Evolutionary conservation across 495 filamentous ascomycete species (phyloP), one percentile per base, ranked within the genome.

Genomic region (Aspergillus campestris): DNA sequence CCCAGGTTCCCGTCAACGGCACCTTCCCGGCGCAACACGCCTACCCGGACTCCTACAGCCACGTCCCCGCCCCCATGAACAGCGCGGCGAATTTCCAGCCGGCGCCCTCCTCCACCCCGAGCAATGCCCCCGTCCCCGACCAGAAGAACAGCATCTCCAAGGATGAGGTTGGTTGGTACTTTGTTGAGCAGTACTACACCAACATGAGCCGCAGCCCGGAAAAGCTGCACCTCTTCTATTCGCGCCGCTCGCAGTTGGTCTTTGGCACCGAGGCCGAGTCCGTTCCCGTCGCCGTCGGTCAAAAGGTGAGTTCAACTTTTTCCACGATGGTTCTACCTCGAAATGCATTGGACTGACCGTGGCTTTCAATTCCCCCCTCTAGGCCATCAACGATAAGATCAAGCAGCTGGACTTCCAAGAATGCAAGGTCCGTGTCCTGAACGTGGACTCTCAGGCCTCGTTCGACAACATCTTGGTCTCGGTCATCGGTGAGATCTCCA

Each of bases 101-200:
- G 35, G 61, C 63, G 14, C 71, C 71, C 55, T 64, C 62, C 42
- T 64, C 64, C 36, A 73, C 68, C 32, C 62, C 71, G 27, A 63
- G 66, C 33, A 68, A 69, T 50, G 63, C 55, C 38, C 60, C 69
- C 27, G 58, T 59, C 29, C 60, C 51, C 35, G 70, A 67, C 45
- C 63, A 68, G 50, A 72, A 70, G 54, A 69, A 61, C 49, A 64
- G 64, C 42, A 73, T 67, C 51, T 62, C 71, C 36, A 94, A 92
- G 64, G 87, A 90, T 65, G 88, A 97, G 68, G 86, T 98, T 42
- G 92, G 89, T 56, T 98, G 92, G 92, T 96, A 89, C 66, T 98
- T 98, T 52, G 92, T 97, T 31, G 94, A 98, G 76, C 89, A 95
- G 61, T 97, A 94, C 74, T 98, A 98, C 66, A 97, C 88, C 50